Conservation (phyloP, 495 filamentous ascomycete genomes). For the Aspergillus kassunensis region DNA sequence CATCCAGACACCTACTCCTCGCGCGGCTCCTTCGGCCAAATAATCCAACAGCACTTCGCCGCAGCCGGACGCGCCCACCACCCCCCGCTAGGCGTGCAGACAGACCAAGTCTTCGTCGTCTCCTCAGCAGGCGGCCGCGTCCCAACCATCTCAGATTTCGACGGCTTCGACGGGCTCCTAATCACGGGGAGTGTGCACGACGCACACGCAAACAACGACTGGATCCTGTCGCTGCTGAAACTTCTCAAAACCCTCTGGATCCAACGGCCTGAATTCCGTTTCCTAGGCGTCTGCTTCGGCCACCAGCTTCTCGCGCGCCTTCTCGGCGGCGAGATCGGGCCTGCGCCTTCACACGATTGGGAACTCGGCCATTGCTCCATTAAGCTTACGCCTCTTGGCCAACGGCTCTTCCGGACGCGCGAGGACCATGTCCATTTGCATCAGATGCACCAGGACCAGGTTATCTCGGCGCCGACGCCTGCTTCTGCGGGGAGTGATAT, state of each 20-base stretch:
- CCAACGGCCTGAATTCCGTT: constrained; percentile 16
- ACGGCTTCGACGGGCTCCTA: constrained; percentile 20
- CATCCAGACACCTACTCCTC: constrained; percentile 21
- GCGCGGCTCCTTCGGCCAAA: constrained; percentile 21
- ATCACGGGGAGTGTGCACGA: constrained; percentile 23
- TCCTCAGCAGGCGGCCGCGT: constrained; percentile 18
- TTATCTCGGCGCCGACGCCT: constrained; percentile 7
- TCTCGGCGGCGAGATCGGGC: constrained; percentile 56
- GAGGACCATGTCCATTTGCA: constrained; percentile 14
- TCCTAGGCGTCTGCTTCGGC: constrained; percentile 75
- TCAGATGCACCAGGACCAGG: constrained; percentile 25
- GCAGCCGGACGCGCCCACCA: constrained; percentile 17
- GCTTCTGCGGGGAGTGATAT: constrained; percentile 11
- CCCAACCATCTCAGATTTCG: constrained; percentile 12
- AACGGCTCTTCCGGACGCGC: constrained; percentile 16
- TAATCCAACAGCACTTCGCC: constrained; percentile 16
- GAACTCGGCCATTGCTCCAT: constrained; percentile 22
- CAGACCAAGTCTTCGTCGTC: constrained; percentile 21
- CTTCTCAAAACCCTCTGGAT: constrained; percentile 20
- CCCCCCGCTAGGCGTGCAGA: constrained; percentile 20
- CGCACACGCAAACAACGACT: constrained; percentile 18
- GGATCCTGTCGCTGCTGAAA: constrained; percentile 18
- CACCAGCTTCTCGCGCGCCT: constrained; percentile 74
- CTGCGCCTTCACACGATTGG: constrained; percentile 21
- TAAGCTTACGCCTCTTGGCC: constrained; percentile 14